These are phyloP conservation scores for Populus hybrid DNA, from an alignment of 441 rosid species.

Conservation along the genomic window DNA sequence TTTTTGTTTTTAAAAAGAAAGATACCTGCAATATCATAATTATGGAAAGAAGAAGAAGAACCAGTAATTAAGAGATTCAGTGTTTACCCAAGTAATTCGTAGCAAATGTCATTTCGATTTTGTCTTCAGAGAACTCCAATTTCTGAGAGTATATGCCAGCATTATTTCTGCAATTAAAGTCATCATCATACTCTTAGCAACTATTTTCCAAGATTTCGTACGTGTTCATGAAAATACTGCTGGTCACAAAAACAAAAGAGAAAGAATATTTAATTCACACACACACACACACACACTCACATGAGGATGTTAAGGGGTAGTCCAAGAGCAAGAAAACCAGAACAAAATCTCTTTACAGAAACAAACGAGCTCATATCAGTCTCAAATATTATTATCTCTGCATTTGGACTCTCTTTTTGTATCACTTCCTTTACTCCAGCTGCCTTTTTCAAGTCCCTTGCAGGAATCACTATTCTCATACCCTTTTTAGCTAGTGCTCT, in stretches of 20 bases:
- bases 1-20: not conserved
- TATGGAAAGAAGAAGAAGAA: not conserved
- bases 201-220: not conserved
- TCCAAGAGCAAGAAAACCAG: constrained; percentile 60
- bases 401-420: constrained; percentile 50
- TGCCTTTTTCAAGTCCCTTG: constrained; percentile 77
- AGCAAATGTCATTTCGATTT: constrained; percentile 91
- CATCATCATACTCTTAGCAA: not conserved
- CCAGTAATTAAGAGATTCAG: not conserved
- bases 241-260: not conserved
- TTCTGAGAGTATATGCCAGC: constrained; percentile 76
- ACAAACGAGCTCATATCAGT: constrained; percentile 83
- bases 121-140: constrained; percentile 88
- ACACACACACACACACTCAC: constrained; percentile 36
- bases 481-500: constrained; percentile 82
- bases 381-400: constrained; percentile 54
- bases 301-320: constrained; percentile 84
- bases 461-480: constrained; percentile 69
- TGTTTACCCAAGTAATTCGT: constrained; percentile 76
- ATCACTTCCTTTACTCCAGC: constrained; percentile 53
- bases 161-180: constrained; percentile 60
- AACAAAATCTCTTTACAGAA: constrained; percentile 67
- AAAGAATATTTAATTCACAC: not conserved
- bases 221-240: not conserved
- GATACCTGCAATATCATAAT: not conserved